A percentile compares a stretch with the other conserved stretches of the same genome.
These are phyloP conservation scores for Rhodotorula sp. DNA, from an alignment of 1,284 basidiomycete species.

Conservation along the genomic window DNA sequence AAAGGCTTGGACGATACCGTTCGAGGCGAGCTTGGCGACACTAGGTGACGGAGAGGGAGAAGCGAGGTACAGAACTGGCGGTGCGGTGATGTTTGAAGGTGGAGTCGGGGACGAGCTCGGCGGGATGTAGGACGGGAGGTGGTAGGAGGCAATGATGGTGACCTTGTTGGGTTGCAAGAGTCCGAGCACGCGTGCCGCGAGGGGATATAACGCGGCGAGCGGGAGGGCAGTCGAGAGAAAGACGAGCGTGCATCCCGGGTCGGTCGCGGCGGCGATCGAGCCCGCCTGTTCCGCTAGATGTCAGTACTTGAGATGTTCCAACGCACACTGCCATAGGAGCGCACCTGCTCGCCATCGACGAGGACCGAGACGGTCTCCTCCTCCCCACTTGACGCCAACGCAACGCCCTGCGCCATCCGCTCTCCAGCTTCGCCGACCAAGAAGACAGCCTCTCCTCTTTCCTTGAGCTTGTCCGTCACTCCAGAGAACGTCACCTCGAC, in stretches of 20 bases:
- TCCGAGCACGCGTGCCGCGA: conserved; percentile 24
- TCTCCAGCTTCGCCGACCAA: conserved; percentile 36
- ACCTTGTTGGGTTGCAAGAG: conserved; percentile 6
- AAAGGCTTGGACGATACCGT: conserved; percentile 17
- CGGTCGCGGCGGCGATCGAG: neutral
- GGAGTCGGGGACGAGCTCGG: neutral
- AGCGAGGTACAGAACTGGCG: conserved; percentile 26
- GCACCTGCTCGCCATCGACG: conserved; percentile 33
- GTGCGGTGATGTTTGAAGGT: neutral
- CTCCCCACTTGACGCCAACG: neutral
- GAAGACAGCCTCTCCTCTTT: conserved; percentile 22
- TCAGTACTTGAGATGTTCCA: neutral
- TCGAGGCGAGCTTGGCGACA: neutral
- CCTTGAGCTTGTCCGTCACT: neutral
- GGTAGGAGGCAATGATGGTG: conserved; percentile 32
- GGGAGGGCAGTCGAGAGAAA: conserved; percentile 30
- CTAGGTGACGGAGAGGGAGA: conserved; percentile 11
- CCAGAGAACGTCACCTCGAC: conserved; percentile 19
- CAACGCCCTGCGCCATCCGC: conserved; percentile 19
- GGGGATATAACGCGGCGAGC: conserved; percentile 23
- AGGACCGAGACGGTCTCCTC: conserved; percentile 14
- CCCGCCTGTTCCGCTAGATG: neutral
- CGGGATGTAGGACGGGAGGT: conserved; percentile 34
- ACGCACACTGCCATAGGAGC: neutral
- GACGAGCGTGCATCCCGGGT: conserved; percentile 37